Base-by-base conservation (phyloP, 805 yeast genomes). In the Debaryomyces maramus region DNA sequence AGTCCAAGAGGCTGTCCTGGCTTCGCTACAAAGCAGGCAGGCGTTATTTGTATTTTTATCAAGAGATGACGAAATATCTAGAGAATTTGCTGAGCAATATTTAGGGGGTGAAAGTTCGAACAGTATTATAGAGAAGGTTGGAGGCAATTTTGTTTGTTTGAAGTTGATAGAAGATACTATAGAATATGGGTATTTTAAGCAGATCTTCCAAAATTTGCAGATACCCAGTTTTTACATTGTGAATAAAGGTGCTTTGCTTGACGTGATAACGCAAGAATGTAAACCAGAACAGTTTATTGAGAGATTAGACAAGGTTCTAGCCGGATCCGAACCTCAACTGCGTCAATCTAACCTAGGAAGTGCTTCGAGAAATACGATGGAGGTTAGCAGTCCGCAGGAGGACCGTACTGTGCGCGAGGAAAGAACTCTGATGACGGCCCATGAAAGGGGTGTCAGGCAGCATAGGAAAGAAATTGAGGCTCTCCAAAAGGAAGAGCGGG, bases 151-250 rank as follows among this genome's bases (percentile, higher is more conserved):
- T 29, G 48, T 55, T 9, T 39, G 53, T 33, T 44, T 59, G 27
- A 45, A 47, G 32, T 36, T 61, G 32, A 21, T 41, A 3, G 46
- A 48, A 14, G 43, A 44, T 8, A 46, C 56, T 4, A 28, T 38
- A 3, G 65, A 60, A 36, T 55, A 36, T 37, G 49, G 41, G 9
- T 48, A 34, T 29, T 81, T 84, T 50, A 63, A 70, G 24, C 81
- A 79, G 45, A 62, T 83, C n/a, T 81, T 80, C 46, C 80, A 80
- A 2, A 60, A 67, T 13, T 63, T 72, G 6, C 52, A 50, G 0
- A 67, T 72, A 3, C 90, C 90, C 1, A 72, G 85, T 45, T 61
- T 83, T 17, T 73, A 77, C 51, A 61, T 83, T 10, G 67, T 85
- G n/a, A 61, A 57, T 23, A 60, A 65, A 8, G 80, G 83, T 5